These are phyloP conservation scores for Rhododendron kiyosumense DNA, from an alignment of 148 eudicot genomes.

Conservation along the genomic window DNA sequence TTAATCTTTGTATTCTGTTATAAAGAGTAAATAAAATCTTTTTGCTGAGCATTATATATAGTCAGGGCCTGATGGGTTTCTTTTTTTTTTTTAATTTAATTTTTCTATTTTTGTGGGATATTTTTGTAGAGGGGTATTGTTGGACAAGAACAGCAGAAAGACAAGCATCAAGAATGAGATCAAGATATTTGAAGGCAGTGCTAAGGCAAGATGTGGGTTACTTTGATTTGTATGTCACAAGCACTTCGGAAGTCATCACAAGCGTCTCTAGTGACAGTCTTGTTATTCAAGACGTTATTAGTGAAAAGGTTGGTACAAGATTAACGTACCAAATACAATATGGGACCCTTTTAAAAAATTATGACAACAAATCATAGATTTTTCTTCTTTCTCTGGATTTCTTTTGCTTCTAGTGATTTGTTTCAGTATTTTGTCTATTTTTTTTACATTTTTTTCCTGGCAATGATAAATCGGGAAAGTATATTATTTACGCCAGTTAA, in stretches of 20 bases:
- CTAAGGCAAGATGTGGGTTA: slow-evolving; percentile 75
- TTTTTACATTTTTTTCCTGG: too few species aligned
- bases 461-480: too few species aligned
- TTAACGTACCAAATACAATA: background rate
- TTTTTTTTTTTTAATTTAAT: too few species aligned
- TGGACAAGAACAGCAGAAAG: slow-evolving; percentile 87
- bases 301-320: slow-evolving; percentile 51
- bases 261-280: slow-evolving; percentile 77
- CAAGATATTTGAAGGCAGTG: slow-evolving; percentile 64
- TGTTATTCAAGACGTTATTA: slow-evolving; percentile 68
- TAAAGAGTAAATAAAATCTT: too few species aligned
- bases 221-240: slow-evolving; percentile 64
- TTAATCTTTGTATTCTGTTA: too few species aligned
- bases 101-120: background rate
- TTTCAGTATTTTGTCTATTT: too few species aligned
- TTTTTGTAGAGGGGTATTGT: slow-evolving; percentile 62
- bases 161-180: slow-evolving; percentile 68
- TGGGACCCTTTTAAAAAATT: background rate
- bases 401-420: too few species aligned
- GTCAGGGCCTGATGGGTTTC: background rate
- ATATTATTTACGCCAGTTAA: too few species aligned
- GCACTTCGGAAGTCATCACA: slow-evolving; percentile 63
- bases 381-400: too few species aligned
- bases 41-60: too few species aligned
- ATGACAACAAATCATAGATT: background rate